Evolutionary conservation across 2,329 filamentous ascomycete species (phyloP).

Genomic region (Neonectria ditissima): DNA sequence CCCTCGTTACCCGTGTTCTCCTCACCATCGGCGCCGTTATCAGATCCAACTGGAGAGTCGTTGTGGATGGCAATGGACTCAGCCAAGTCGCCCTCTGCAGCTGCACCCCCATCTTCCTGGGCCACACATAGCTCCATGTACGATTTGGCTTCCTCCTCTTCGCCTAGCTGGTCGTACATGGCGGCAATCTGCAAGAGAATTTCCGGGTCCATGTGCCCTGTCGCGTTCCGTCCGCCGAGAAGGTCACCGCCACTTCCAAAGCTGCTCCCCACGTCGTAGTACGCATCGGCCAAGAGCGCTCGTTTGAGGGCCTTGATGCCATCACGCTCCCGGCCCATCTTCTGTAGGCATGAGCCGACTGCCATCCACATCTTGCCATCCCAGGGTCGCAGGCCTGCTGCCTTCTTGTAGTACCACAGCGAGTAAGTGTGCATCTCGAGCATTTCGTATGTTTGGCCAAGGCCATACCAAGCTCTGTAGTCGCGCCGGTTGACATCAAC

Average conservation of each 20-base stretch:
- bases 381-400: constrained; percentile 91
- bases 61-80: constrained; percentile 68
- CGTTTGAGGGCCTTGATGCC: constrained; percentile 96
- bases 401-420: constrained; percentile 97
- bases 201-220: constrained; percentile 83
- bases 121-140: constrained; percentile 98
- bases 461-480: constrained; percentile 97
- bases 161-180: constrained; percentile 85
- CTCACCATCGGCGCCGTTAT: constrained; percentile 52
- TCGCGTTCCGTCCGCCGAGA: constrained; percentile 62
- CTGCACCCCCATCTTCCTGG: constrained; percentile 81
- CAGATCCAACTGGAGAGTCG: constrained; percentile 60
- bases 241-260: constrained; percentile 61
- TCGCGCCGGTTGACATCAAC: constrained; percentile 97
- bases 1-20: constrained; percentile 60
- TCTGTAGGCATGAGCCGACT: constrained; percentile 90
- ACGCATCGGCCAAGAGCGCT: constrained; percentile 87
- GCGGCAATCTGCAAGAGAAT: constrained; percentile 89
- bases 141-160: constrained; percentile 82
- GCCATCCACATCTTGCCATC: constrained; percentile 99
- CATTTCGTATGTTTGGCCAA: constrained; percentile 97
- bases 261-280: constrained; percentile 76
- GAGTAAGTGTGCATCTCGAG: constrained; percentile 98
- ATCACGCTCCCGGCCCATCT: constrained; percentile 87
- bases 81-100: constrained; percentile 54